A percentile compares a stretch with the other conserved stretches of the same genome.
Conservation (phyloP, 306 rosid species). For the Senna siamea region DNA sequence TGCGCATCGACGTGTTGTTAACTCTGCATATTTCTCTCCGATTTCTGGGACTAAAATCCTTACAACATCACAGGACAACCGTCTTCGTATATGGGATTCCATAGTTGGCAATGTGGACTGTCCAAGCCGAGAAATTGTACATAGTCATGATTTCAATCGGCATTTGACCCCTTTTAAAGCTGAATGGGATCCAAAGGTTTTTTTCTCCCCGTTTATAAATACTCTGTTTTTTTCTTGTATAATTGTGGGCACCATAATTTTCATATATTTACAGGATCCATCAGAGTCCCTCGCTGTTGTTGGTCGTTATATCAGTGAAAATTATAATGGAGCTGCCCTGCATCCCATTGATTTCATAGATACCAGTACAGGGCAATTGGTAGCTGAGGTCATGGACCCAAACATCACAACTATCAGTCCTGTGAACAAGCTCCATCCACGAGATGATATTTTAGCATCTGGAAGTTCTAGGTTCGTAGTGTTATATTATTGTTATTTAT, state of each 20-base stretch:
- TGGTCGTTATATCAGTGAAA: slow-evolving; percentile 95
- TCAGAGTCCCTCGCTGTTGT: slow-evolving; percentile 86
- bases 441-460: slow-evolving; percentile 80
- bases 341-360: slow-evolving; percentile 98
- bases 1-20: slow-evolving; percentile 81
- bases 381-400: slow-evolving; percentile 95
- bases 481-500: neutral
- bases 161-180: slow-evolving; percentile 93
- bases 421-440: slow-evolving; percentile 92
- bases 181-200: slow-evolving; percentile 99
- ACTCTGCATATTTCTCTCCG: slow-evolving; percentile 91
- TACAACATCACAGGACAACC: slow-evolving; percentile 88
- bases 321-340: slow-evolving; percentile 86
- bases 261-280: slow-evolving; percentile 65
- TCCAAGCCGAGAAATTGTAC: slow-evolving; percentile 97
- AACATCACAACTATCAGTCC: slow-evolving; percentile 90
- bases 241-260: neutral
- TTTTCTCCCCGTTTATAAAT: neutral
- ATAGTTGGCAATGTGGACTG: slow-evolving; percentile 78
- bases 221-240: neutral
- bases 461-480: slow-evolving; percentile 86
- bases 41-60: slow-evolving; percentile 81
- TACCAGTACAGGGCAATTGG: slow-evolving; percentile 77
- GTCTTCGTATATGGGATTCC: slow-evolving; percentile 93
- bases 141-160: slow-evolving; percentile 89